Conservation (phyloP, 176 grass and related monocot species). For the Poa annua region DNA sequence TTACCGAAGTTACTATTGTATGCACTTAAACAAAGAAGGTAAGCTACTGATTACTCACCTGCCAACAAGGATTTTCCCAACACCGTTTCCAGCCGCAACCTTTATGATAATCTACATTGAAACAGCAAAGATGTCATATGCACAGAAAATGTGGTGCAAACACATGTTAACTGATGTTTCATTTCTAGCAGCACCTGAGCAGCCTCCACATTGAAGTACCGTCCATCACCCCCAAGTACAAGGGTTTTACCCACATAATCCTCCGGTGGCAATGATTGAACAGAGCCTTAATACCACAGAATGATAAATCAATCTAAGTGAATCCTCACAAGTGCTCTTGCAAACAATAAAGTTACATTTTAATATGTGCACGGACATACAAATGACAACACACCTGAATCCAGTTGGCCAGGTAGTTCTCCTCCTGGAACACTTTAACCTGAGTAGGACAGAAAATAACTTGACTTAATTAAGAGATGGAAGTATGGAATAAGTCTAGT, state of each 20-base stretch:
- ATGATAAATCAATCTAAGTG: slow-evolving; percentile 29
- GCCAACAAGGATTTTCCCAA: slow-evolving; percentile 78
- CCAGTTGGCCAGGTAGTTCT: slow-evolving; percentile 95
- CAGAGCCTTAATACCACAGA: slow-evolving; percentile 57
- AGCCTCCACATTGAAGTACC: slow-evolving; percentile 84
- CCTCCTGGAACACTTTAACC: slow-evolving; percentile 93
- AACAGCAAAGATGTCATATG: slow-evolving; percentile 38
- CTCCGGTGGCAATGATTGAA: slow-evolving; percentile 77
- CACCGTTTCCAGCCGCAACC: slow-evolving; percentile 90
- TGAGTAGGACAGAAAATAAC: slow-evolving; percentile 40
- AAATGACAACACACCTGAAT: slow-evolving; percentile 71
- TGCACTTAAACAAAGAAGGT: slow-evolving; percentile 17
- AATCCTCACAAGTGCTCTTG: not conserved
- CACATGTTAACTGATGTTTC: not conserved
- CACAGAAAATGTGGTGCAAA: slow-evolving; percentile 15
- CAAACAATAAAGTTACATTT: slow-evolving; percentile 11
- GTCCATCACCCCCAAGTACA: slow-evolving; percentile 85
- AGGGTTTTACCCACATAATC: slow-evolving; percentile 80
- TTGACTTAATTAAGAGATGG: not conserved
- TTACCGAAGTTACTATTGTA: not conserved
- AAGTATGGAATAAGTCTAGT: not conserved
- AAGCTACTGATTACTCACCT: slow-evolving; percentile 47
- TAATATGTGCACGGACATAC: slow-evolving; percentile 8
- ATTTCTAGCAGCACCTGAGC: slow-evolving; percentile 56
- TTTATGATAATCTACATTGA: slow-evolving; percentile 75